Percentiles rank a stretch among this genome's conserved stretches.
These are phyloP conservation scores for Claviceps sp. DNA, from an alignment of 2,329 filamentous ascomycete species.

Conservation along the genomic window DNA sequence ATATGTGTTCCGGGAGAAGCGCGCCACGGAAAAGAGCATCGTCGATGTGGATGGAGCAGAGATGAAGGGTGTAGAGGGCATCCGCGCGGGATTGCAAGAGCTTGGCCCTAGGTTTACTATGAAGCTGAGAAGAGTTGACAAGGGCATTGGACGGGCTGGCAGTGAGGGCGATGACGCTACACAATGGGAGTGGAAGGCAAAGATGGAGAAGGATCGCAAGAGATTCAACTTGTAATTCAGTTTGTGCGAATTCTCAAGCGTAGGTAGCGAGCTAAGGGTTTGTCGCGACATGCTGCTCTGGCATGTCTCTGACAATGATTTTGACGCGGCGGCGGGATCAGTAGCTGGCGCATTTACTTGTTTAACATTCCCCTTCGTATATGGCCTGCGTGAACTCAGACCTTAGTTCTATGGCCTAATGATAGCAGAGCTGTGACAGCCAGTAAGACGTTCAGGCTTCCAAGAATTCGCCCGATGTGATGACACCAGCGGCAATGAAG, in stretches of 20 bases:
- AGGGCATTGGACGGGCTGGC: slow-evolving; percentile 61
- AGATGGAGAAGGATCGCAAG: slow-evolving; percentile 88
- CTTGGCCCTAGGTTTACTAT: slow-evolving; percentile 62
- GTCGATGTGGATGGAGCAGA: slow-evolving; percentile 69
- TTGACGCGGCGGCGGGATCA: too few species aligned
- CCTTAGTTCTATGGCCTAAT: too few species aligned
- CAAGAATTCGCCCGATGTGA: too few species aligned
- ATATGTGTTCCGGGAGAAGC: slow-evolving; percentile 86
- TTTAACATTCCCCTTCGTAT: too few species aligned
- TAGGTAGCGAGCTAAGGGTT: too few species aligned
- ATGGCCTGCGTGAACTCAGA: too few species aligned
- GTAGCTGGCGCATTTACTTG: too few species aligned
- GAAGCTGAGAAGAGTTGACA: slow-evolving; percentile 82
- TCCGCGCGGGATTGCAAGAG: slow-evolving; percentile 81
- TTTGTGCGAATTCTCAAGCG: neutral
- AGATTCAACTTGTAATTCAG: slow-evolving; percentile 67
- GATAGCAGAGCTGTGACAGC: too few species aligned
- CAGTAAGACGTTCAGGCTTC: too few species aligned
- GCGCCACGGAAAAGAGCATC: slow-evolving; percentile 74
- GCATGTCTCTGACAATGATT: too few species aligned
- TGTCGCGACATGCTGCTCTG: too few species aligned
- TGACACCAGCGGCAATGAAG: too few species aligned
- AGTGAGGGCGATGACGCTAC: slow-evolving; percentile 60
- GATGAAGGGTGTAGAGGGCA: slow-evolving; percentile 71
- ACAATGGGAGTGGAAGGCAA: slow-evolving; percentile 94